Conservation (phyloP, 1,284 basidiomycete genomes). For the Moesziomyces antarcticus region DNA sequence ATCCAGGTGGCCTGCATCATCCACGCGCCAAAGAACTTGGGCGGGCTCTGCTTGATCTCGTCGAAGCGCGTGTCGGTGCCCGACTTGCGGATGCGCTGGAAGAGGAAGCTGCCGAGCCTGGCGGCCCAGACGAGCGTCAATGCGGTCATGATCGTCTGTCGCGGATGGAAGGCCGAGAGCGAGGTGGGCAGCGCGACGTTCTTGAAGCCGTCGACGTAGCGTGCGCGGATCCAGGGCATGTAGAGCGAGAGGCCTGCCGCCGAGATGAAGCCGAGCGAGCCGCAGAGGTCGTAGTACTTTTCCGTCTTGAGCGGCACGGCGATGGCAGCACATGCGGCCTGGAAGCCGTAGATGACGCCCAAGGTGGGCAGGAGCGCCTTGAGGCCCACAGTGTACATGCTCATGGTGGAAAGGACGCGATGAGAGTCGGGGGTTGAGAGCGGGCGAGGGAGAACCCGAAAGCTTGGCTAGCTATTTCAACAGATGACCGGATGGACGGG, state of each 20-base stretch:
- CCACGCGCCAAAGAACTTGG: conserved; percentile 76
- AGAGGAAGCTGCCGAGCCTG: conserved; percentile 76
- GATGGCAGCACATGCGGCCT: conserved; percentile 48
- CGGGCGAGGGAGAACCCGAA: background rate
- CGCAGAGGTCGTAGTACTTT: conserved; percentile 68
- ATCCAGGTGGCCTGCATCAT: conserved; percentile 81
- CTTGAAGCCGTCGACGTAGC: conserved; percentile 43
- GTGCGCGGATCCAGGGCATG: conserved; percentile 66
- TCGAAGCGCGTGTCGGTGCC: conserved; percentile 78
- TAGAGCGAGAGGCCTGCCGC: conserved; percentile 76
- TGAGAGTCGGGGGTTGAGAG: background rate
- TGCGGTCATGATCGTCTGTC: conserved; percentile 74
- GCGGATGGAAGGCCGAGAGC: conserved; percentile 72
- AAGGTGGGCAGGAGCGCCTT: conserved; percentile 51
- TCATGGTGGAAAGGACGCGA: conserved; percentile 17
- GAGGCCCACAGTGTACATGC: conserved; percentile 50
- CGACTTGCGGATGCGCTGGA: conserved; percentile 71
- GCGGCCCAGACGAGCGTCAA: conserved; percentile 75
- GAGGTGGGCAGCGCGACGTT: conserved; percentile 40
- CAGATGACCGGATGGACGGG: no score
- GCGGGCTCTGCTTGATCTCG: conserved; percentile 75
- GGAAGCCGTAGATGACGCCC: conserved; percentile 57
- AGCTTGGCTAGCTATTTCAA: no score
- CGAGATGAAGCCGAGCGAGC: conserved; percentile 77
- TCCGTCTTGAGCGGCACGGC: conserved; percentile 54